These are phyloP conservation scores for Extremus antarcticus DNA, from an alignment of 495 filamentous ascomycete genomes.

Conservation along the genomic window DNA sequence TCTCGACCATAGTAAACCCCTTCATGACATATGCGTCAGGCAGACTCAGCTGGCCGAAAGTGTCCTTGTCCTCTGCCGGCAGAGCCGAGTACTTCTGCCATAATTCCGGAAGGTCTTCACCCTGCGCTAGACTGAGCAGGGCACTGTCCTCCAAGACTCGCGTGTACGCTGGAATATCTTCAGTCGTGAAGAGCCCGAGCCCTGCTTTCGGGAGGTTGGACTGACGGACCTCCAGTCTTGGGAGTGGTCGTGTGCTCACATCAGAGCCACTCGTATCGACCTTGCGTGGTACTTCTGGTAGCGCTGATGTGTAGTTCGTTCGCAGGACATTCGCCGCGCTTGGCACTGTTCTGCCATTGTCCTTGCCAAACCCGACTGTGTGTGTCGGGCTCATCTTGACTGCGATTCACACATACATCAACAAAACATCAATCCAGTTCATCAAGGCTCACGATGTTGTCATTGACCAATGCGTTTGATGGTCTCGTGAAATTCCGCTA, in stretches of 20 bases:
- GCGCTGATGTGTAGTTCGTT: too few relatives aligned
- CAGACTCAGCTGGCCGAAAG: neutral
- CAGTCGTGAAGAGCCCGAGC: neutral
- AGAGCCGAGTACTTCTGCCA: neutral
- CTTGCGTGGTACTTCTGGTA: too few relatives aligned
- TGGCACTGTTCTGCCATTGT: neutral
- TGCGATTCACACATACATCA: too few relatives aligned
- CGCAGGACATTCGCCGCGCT: neutral
- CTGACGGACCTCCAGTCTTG: neutral
- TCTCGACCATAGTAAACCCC: neutral
- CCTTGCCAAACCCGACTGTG: neutral
- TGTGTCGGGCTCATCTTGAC: neutral
- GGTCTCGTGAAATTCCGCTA: too few relatives aligned
- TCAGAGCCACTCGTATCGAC: too few relatives aligned
- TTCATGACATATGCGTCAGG: too few relatives aligned
- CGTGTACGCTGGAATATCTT: conserved; percentile 1
- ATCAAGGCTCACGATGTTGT: too few relatives aligned
- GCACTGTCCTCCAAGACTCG: neutral
- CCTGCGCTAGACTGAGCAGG: neutral
- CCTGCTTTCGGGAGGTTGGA: too few relatives aligned
- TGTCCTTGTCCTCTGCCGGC: neutral
- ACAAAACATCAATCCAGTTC: too few relatives aligned
- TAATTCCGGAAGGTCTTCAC: neutral
- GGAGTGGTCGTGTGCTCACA: too few relatives aligned
- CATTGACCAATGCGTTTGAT: too few relatives aligned